Percentiles rank a stretch among this genome's conserved stretches.
Conservation (phyloP, 2,329 filamentous ascomycete genomes). For the Cladosporium sp. region DNA sequence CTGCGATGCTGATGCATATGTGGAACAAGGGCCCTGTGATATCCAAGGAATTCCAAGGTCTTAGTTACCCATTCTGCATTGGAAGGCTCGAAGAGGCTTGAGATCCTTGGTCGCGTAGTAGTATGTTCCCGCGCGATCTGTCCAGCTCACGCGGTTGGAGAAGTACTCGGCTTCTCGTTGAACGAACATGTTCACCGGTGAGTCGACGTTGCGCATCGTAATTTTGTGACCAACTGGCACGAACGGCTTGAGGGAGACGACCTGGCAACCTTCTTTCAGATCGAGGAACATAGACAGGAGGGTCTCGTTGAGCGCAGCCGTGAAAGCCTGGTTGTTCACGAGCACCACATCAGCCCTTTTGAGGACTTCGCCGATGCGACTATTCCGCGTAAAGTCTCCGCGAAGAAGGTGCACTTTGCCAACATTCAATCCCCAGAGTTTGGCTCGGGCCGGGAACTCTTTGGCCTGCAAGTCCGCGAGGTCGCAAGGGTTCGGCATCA, state of each 20-base stretch:
- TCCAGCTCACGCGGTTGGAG: conserved; percentile 79
- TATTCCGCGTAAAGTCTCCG: conserved; percentile 77
- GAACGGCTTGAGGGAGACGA: conserved; percentile 90
- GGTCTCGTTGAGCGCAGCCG: conserved; percentile 76
- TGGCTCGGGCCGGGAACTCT: conserved; percentile 81
- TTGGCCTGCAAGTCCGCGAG: conserved; percentile 74
- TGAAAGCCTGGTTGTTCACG: conserved; percentile 98
- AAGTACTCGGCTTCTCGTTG: conserved; percentile 69
- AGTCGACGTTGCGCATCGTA: conserved; percentile 68
- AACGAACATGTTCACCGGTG: conserved; percentile 74
- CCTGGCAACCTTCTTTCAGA: conserved; percentile 81
- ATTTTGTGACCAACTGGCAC: conserved; percentile 76
- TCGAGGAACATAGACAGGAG: conserved; percentile 89
- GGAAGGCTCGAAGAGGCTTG: conserved; percentile 48
- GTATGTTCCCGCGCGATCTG: conserved; percentile 74
- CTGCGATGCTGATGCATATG: not conserved
- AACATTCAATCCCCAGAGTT: conserved; percentile 80
- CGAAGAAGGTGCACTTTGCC: conserved; percentile 75
- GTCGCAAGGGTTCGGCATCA: conserved; percentile 85
- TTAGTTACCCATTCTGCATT: conserved; percentile 12
- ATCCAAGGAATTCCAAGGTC: not conserved
- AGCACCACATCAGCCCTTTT: conserved; percentile 89
- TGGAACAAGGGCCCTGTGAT: not conserved
- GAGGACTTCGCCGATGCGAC: conserved; percentile 66
- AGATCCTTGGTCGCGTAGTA: conserved; percentile 80